Evolutionary conservation across 352 stramenopile species (phyloP), one percentile per base, ranked within the genome.

Genomic region (Pythium scleroteichum): DNA sequence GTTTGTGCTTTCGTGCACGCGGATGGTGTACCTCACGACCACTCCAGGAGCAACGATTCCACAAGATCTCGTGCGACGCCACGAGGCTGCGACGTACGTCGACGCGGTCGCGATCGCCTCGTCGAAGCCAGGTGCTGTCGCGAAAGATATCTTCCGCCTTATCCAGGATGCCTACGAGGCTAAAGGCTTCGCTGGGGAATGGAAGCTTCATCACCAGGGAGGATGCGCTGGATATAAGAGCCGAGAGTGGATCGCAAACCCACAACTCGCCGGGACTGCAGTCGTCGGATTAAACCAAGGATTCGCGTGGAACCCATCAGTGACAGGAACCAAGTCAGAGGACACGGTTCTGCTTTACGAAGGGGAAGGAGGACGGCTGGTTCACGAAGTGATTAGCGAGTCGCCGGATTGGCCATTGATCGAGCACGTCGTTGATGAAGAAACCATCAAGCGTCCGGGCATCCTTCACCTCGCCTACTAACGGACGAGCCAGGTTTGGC

Each of bases 241-340:
- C 49, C 82, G 82, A 29, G 82, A 91, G 55, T 91, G 82, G 82
- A 80, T 88, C 38, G 82, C 79, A 16, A 88, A 76, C 41, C 76
- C 79, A 13, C 52, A 55, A 9, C 55, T 35, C 27, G 5, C 29
- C 10, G 29, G 29, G 29, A 68, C 72, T 22, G 55, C 67, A 5
- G 64, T 80, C 8, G 78, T 79, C 0, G 66, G 61, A 2, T 56
- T 70, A 23, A 77, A 86, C 60, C 73, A 87, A 27, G 82, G 75
- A 38, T 91, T 76, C 62, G 77, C 77, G 17, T 91, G 82, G 82
- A 91, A 89, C 66, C 79, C 82, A 27, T 87, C 82, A 17, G 64
- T 91, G 20, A 78, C 82, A 20, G 79, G 82, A 5, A 91, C 79
- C 22, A 91, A 91, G 51, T 88, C 79, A 9, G 79, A 91, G 44